These are phyloP conservation scores for Lentinula detonsa DNA, from an alignment of 768 basidiomycete species.

Conservation along the genomic window DNA sequence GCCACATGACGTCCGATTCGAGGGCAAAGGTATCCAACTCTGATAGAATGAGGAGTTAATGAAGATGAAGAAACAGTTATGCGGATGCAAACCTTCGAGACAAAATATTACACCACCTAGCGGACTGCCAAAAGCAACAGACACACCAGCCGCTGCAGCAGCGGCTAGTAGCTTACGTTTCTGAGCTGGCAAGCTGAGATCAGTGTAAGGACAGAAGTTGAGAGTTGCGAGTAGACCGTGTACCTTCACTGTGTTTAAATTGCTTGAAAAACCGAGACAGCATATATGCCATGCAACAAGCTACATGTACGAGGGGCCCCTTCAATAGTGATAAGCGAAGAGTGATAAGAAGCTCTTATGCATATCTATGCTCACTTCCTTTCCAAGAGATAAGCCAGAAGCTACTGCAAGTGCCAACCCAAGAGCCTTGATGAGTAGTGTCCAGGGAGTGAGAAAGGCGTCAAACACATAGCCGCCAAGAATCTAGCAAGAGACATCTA, in stretches of 20 bases:
- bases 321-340: constrained; percentile 16
- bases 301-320: constrained; percentile 84
- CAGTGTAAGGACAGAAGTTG: background rate
- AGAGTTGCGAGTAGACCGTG: background rate
- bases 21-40: constrained; percentile 65
- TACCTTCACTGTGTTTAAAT: constrained; percentile 76
- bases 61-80: background rate
- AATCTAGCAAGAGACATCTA: constrained; percentile 37
- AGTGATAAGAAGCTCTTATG: constrained; percentile 2
- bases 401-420: constrained; percentile 82
- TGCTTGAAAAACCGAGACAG: constrained; percentile 61
- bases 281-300: constrained; percentile 75
- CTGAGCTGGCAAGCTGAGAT: constrained; percentile 40
- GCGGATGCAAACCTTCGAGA: constrained; percentile 48
- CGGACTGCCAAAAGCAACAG: constrained; percentile 85
- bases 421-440: constrained; percentile 76
- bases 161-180: constrained; percentile 79
- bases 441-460: constrained; percentile 82
- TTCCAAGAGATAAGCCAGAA: constrained; percentile 79
- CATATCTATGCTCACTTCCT: constrained; percentile 49
- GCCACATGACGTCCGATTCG: constrained; percentile 76
- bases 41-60: constrained; percentile 13
- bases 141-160: constrained; percentile 81
- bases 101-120: constrained; percentile 84
- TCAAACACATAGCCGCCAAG: constrained; percentile 84